A percentile compares a stretch with the other conserved stretches of the same genome.
Evolutionary conservation across 768 basidiomycete genomes (phyloP).

Genomic region (Pleurotus pulmonarius): DNA sequence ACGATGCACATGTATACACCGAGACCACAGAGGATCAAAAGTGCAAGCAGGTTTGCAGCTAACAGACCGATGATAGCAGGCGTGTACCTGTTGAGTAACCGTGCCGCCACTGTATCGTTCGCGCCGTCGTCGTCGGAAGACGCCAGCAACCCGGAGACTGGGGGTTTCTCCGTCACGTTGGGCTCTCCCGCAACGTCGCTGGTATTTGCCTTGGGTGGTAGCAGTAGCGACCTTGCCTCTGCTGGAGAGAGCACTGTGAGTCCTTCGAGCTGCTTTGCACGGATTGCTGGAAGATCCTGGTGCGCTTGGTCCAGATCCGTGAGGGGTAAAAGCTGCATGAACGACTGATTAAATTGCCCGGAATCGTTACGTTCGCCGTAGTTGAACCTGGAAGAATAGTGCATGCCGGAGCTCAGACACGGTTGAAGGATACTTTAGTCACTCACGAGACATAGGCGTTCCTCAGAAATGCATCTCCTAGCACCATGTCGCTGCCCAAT

Average conservation of each 20-base stretch:
- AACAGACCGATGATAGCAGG: not conserved
- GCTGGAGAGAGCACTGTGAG: not conserved
- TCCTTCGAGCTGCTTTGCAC: not conserved
- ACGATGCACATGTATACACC: not conserved
- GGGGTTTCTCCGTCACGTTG: too few relatives aligned
- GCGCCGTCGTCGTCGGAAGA: too few relatives aligned
- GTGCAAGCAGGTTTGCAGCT: not conserved
- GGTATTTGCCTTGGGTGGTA: not conserved
- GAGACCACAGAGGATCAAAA: not conserved
- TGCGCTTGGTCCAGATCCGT: constrained; percentile 31
- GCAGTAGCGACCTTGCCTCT: not conserved
- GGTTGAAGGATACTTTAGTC: not conserved
- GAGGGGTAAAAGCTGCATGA: constrained; percentile 57
- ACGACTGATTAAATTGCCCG: constrained; percentile 41
- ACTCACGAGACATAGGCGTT: constrained; percentile 11
- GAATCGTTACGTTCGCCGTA: constrained; percentile 59
- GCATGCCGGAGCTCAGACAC: not conserved
- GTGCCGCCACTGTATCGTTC: too few relatives aligned
- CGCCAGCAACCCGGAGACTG: too few relatives aligned
- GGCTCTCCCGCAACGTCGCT: too few relatives aligned
- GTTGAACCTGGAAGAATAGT: constrained; percentile 51
- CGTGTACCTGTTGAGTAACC: not conserved
- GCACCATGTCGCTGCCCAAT: constrained; percentile 54
- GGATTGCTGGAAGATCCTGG: not conserved
- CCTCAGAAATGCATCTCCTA: constrained; percentile 73